Base-by-base conservation (phyloP, 805 yeast genomes). In the Lipomyces starkeyi region DNA sequence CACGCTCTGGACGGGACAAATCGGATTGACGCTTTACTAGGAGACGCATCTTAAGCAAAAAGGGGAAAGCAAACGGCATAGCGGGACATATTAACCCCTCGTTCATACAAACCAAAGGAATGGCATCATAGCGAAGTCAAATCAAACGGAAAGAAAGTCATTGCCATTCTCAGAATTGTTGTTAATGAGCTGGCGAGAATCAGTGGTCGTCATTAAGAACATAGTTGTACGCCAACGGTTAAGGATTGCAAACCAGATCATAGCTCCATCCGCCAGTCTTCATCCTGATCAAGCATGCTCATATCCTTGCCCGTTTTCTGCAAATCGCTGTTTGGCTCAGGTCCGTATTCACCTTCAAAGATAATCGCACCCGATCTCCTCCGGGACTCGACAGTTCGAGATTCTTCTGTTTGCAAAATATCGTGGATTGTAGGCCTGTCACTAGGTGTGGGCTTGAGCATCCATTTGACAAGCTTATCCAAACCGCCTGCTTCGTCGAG, bases 301-400 rank as follows among this genome's bases (percentile, higher is more conserved):
- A 54, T 65, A 17, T 67, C 62, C 34, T 58, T 63, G 25, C 37
- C 68, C 13, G 40, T 22, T 22, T 40, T 57, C 61, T 22, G 34
- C 37, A 49, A 4, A 27, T 54, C 47, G 49, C 55, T 40, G 20
- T 83, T 86, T 0, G 91, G 88, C 67, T 82, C 81, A 0, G 98
- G 97, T 0, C 98, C 99, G 77, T 85, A 93, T 73, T 95, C 98
- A 22, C 98, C 98, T 80, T 94, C 99, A 75, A 89, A 95, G 70
- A 95, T 90, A 1, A 93, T 90, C 2, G 98, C 97, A 3, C 98
- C 97, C 5, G 97, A 91, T 76, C 90, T 90, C 62, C 97, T 83
- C 68, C 94, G 84, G 64, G 84, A 79, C 71, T 93, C 97, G 53
- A 95, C 93, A 67, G 88, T 85, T 58, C 85, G 83, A 70, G 95